Base-by-base conservation (phyloP, 208 protist species). In the Wallacemonas collosoma region DNA sequence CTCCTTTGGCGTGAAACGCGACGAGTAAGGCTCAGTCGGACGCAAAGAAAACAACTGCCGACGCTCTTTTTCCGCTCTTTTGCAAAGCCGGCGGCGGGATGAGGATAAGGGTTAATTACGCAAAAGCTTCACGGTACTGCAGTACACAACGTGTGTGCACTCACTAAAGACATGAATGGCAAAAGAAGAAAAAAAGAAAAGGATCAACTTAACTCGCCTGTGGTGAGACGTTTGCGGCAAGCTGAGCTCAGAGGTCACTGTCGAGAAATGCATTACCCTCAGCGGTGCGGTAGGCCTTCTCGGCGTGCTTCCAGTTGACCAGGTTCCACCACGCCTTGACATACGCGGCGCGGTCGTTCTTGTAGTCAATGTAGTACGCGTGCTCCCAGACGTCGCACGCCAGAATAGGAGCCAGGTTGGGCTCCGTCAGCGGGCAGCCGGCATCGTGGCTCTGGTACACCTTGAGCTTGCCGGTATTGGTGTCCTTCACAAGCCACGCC, bases 341-440 rank as follows among this genome's bases (percentile, higher is more conserved):
- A 79, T 98, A 98, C 39, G 84, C 78, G 9, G 90, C 81, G 39
- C 94, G 89, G 75, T 95, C 91, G 79, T 98, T 98, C 76, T 81
- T 87, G 87, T 98, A 98, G 87, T 98, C 94, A 73, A 98, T 92
- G 82, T 98, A 98, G 92, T 98, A 98, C 14, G 96, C 96, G 85
- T 98, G 96, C 84, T 98, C 94, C 96, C 94, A 98, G 67, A 98
- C 91, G 83, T 98, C 96, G 77, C 93, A 97, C 65, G 88, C 60
- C 12, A 69, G 51, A 2, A 69, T 69, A 14, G 64, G 64, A 9
- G 51, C 44, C 38, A 69, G 51, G 51, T 44, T 55, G 51, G 54
- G 38, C 38, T 79, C 73, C 7, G 67, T 71, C 6, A 90, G 44
- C n/a, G 88, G 86, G 68, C 43, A 76, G 40, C 53, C 74, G 50